These are phyloP conservation scores for Sugiyamaella smithiae DNA, from an alignment of 805 yeast genomes.

Conservation along the genomic window DNA sequence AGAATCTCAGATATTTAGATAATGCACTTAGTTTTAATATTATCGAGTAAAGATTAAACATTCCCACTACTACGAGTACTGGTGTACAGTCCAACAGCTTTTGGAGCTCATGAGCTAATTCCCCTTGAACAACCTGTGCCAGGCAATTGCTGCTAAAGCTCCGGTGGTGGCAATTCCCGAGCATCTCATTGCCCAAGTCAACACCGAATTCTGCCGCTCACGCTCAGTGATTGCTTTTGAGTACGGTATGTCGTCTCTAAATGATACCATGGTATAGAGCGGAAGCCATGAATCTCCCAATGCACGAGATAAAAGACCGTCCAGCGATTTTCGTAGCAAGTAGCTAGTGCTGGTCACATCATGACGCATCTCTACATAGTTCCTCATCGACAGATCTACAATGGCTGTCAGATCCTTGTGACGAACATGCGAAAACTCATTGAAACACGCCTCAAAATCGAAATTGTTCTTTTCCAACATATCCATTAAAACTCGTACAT, in stretches of 20 bases:
- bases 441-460: constrained; percentile 50
- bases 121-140: too few species aligned
- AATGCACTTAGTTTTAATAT: too few species aligned
- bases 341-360: constrained; percentile 64
- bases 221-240: constrained; percentile 60
- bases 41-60: too few species aligned
- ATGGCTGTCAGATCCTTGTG: constrained; percentile 71
- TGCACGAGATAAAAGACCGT: constrained; percentile 56
- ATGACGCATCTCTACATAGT: constrained; percentile 84
- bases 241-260: constrained; percentile 78
- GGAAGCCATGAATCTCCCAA: constrained; percentile 75
- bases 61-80: too few species aligned
- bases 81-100: too few species aligned
- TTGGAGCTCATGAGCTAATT: background rate
- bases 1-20: constrained; percentile 1
- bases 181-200: constrained; percentile 35
- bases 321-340: constrained; percentile 64
- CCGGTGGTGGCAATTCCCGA: too few species aligned
- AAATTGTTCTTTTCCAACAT: constrained; percentile 38
- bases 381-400: constrained; percentile 70
- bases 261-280: constrained; percentile 87
- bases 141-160: too few species aligned
- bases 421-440: constrained; percentile 52
- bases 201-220: constrained; percentile 51
- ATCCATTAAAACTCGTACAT: constrained; percentile 65